Evolutionary conservation across 176 grass and related monocot genomes (phyloP).

Genomic region (Musa acuminata): DNA sequence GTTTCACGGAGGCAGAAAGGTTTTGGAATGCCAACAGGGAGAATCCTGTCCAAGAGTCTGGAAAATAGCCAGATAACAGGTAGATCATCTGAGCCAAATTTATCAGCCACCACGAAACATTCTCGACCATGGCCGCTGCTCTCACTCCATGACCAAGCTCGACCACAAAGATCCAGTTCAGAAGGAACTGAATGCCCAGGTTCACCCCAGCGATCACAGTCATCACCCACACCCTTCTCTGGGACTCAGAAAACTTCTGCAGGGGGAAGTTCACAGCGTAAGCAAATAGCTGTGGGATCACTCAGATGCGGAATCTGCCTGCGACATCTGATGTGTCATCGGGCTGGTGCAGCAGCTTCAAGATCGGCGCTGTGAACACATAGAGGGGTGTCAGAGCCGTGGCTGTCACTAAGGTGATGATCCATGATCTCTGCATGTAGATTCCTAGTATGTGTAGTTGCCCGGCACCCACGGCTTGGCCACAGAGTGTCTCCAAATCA

Average conservation of each 20-base stretch:
- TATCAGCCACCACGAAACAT: too few relatives aligned
- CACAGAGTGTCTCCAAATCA: constrained; percentile 72
- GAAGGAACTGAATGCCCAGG: constrained; percentile 31
- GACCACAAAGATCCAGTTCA: constrained; percentile 41
- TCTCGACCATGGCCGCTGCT: too few relatives aligned
- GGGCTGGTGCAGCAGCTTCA: constrained; percentile 38
- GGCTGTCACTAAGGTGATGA: constrained; percentile 43
- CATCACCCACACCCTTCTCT: constrained; percentile 58
- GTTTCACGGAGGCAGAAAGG: constrained; percentile 41
- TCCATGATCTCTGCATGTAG: constrained; percentile 69
- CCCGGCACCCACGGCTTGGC: constrained; percentile 51
- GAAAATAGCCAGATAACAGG: too few relatives aligned
- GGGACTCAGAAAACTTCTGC: constrained; percentile 71
- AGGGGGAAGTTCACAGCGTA: constrained; percentile 58
- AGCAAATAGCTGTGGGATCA: constrained; percentile 44
- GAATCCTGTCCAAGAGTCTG: background rate
- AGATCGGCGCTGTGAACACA: constrained; percentile 36
- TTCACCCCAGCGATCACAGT: constrained; percentile 28
- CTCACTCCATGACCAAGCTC: constrained; percentile 16
- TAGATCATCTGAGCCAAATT: too few relatives aligned
- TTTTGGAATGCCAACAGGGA: constrained; percentile 37
- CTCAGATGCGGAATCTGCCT: constrained; percentile 37
- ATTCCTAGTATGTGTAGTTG: constrained; percentile 56
- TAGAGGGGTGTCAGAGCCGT: constrained; percentile 37
- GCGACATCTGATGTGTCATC: constrained; percentile 31